Evolutionary conservation across 495 filamentous ascomycete genomes (phyloP).

Genomic region (Darksidea phi): DNA sequence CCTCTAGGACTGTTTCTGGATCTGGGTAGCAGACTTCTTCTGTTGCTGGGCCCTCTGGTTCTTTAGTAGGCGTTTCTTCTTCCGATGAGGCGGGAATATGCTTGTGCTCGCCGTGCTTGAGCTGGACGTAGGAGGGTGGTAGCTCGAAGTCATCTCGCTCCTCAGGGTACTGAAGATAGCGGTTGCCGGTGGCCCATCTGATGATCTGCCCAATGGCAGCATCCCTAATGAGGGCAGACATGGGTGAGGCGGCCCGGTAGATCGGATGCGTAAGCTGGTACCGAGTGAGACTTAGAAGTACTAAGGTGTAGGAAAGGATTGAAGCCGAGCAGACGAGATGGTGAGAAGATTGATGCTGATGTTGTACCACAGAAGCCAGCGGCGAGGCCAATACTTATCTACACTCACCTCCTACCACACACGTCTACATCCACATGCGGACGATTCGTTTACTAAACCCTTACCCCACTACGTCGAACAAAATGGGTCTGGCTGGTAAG

Average conservation of each 20-base stretch:
- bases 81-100: conserved; percentile 6
- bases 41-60: conserved; percentile 12
- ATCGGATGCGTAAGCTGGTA: not conserved
- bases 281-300: not conserved
- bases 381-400: not conserved
- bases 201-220: conserved; percentile 37
- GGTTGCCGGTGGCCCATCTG: conserved; percentile 30
- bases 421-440: not conserved
- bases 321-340: too few species aligned
- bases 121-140: conserved; percentile 9
- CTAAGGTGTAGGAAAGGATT: not conserved
- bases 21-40: conserved; percentile 12
- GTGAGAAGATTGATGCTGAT: too few species aligned
- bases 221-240: conserved; percentile 35
- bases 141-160: conserved; percentile 32
- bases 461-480: not conserved
- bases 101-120: not conserved
- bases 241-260: not conserved
- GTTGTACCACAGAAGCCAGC: too few species aligned
- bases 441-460: not conserved
- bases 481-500: not conserved
- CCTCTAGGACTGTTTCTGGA: conserved; percentile 18
- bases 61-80: not conserved
- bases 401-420: not conserved
- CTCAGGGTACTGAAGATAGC: conserved; percentile 36